Evolutionary conservation across 2,329 filamentous ascomycete genomes (phyloP).

Genomic region (Neonectria faginata): DNA sequence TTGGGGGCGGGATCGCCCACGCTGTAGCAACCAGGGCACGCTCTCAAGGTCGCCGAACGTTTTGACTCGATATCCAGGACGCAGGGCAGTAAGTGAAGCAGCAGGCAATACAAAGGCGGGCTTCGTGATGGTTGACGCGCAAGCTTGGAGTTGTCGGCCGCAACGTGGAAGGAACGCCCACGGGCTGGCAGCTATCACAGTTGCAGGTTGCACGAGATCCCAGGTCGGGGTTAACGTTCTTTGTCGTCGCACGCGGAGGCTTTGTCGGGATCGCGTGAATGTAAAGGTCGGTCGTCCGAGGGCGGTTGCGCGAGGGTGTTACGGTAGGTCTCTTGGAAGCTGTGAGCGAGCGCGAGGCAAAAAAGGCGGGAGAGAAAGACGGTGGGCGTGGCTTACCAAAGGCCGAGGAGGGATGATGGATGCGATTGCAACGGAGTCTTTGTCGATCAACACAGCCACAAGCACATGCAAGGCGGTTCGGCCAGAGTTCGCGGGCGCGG

Average conservation of each 20-base stretch:
- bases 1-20: slow-evolving; percentile 29
- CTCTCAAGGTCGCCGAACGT: slow-evolving; percentile 26
- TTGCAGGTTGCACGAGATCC: slow-evolving; percentile 40
- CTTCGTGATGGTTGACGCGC: slow-evolving; percentile 20
- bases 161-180: slow-evolving; percentile 23
- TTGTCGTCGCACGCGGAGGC: slow-evolving; percentile 40
- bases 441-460: slow-evolving; percentile 28
- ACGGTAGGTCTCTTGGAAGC: slow-evolving; percentile 30
- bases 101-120: background rate
- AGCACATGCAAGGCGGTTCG: background rate
- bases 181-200: slow-evolving; percentile 29
- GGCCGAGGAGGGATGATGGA: slow-evolving; percentile 21
- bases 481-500: background rate
- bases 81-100: background rate
- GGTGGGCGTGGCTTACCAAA: slow-evolving; percentile 42
- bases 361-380: slow-evolving; percentile 35
- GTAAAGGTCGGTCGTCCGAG: slow-evolving; percentile 36
- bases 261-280: slow-evolving; percentile 32
- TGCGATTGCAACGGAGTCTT: slow-evolving; percentile 21
- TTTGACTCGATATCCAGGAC: slow-evolving; percentile 8
- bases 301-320: slow-evolving; percentile 37
- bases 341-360: slow-evolving; percentile 44
- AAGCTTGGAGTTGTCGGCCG: slow-evolving; percentile 25
- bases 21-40: slow-evolving; percentile 16
- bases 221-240: slow-evolving; percentile 34